Evolutionary conservation across 305 asterid genomes (phyloP), one percentile per base, ranked within the genome.

Genomic region (Fraxinus paxiana): DNA sequence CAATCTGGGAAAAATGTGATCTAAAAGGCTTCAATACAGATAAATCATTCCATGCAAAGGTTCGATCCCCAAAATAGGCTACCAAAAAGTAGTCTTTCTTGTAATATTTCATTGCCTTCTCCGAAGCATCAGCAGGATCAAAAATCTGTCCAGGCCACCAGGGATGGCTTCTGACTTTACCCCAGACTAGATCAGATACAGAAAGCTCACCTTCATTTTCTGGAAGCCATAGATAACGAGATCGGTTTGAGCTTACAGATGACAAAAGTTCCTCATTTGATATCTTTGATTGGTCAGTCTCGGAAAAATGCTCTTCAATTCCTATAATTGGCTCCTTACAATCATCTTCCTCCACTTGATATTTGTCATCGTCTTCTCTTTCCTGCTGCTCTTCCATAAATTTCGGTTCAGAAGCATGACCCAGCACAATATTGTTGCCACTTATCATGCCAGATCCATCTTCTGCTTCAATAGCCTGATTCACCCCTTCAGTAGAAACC

Each of bases 131-230:
- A 0, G 86, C 85, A 6, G 91, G 93, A 85, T 90, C 97, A 73
- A 87, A 93, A 85, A 96, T 92, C 87, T 94, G 99, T 24, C 99
- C 99, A 9, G 99, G 99, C 99, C 99, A 96, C 99, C 98, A 96
- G 0, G 99, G 98, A 87, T 96, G 98, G 88, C 96, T 94, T 77
- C 95, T 90, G 78, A 94, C 97, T 87, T 96, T 96, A 56, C 99
- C 99, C 99, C 98, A 96, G 34, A 96, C 98, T 84, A 96, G 85
- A 92, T 96, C 98, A 15, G 94, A 89, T 30, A 82, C 79, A 18
- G 93, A 73, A 74, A 89, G 92, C 46, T 72, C 65, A 34, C 89
- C 97, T 75, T 88, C 97, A 1, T 80, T 83, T 86, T 85, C 91
- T 2, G 92, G 91, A 82, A 96, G 88, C 63, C 76, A 56, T 28